These are phyloP conservation scores for Dactylorhiza incarnata DNA, from an alignment of 106 monocot species.

Conservation along the genomic window DNA sequence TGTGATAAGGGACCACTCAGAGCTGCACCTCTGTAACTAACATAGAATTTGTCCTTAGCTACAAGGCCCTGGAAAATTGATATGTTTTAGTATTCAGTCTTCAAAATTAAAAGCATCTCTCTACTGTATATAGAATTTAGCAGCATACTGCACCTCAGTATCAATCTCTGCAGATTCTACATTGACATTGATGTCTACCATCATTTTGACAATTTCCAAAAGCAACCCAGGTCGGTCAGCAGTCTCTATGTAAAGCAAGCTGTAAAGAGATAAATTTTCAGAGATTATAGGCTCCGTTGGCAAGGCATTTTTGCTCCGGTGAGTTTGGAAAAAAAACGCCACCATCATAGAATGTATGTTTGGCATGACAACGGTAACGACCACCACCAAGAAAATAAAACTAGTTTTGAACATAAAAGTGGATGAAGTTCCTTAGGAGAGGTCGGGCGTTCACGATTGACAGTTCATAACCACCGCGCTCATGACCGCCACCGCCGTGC, in stretches of 20 bases:
- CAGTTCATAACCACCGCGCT: no score
- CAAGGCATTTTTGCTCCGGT: no score
- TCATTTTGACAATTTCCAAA: conserved; percentile 69
- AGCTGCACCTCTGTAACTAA: conserved; percentile 86
- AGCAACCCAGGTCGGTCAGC: conserved; percentile 90
- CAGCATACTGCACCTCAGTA: conserved; percentile 40
- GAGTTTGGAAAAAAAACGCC: no score
- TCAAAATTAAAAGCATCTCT: not conserved
- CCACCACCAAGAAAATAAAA: no score
- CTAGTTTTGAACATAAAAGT: no score
- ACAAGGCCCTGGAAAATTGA: conserved; percentile 52
- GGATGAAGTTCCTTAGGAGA: no score
- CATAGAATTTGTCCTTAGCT: conserved; percentile 95
- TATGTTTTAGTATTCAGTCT: not conserved
- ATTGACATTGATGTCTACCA: conserved; percentile 71
- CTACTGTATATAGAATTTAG: not conserved
- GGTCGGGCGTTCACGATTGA: no score
- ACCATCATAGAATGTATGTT: no score
- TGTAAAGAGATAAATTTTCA: conserved; percentile 13
- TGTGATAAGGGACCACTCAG: conserved; percentile 60
- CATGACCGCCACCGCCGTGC: no score
- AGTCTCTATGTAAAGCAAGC: conserved; percentile 82
- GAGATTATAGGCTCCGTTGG: not conserved
- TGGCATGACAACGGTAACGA: no score
- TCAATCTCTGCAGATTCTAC: conserved; percentile 93